Evolutionary conservation across 306 rosid genomes (phyloP).

Genomic region (Dalbergia oliveri): DNA sequence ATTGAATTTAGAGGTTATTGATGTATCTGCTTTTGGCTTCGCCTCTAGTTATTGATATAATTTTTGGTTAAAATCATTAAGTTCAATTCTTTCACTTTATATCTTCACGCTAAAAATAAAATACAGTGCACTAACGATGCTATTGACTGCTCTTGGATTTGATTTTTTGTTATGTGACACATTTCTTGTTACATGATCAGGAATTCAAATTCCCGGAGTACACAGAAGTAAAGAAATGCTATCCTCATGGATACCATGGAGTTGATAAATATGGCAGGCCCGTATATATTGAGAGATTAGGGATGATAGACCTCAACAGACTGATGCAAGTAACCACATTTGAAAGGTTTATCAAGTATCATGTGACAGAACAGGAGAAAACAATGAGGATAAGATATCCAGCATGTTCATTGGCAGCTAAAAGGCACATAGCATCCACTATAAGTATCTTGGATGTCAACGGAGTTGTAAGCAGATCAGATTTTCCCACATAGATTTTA

Average conservation of each 20-base stretch:
- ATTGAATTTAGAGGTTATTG: too few relatives aligned
- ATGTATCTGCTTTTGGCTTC: too few relatives aligned
- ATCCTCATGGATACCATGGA: constrained; percentile 92
- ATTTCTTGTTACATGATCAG: constrained; percentile 54
- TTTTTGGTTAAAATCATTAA: background rate
- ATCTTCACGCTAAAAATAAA: too few relatives aligned
- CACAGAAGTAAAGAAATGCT: constrained; percentile 76
- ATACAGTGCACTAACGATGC: background rate
- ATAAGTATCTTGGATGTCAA: constrained; percentile 89
- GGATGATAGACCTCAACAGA: constrained; percentile 75
- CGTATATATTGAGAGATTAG: constrained; percentile 80
- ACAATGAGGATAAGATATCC: constrained; percentile 74
- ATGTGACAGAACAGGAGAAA: constrained; percentile 91
- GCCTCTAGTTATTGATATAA: background rate
- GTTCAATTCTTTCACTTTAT: too few relatives aligned
- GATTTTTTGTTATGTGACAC: background rate
- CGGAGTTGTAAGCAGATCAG: constrained; percentile 69
- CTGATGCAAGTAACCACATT: constrained; percentile 71
- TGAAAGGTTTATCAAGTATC: constrained; percentile 75
- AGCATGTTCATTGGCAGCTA: constrained; percentile 82
- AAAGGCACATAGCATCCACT: constrained; percentile 88
- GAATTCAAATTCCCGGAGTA: constrained; percentile 79
- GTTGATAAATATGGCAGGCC: constrained; percentile 90
- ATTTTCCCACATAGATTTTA: background rate
- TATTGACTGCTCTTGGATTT: background rate